Conservation (phyloP, 306 rosid genomes). For the Fragaria ananassa region DNA sequence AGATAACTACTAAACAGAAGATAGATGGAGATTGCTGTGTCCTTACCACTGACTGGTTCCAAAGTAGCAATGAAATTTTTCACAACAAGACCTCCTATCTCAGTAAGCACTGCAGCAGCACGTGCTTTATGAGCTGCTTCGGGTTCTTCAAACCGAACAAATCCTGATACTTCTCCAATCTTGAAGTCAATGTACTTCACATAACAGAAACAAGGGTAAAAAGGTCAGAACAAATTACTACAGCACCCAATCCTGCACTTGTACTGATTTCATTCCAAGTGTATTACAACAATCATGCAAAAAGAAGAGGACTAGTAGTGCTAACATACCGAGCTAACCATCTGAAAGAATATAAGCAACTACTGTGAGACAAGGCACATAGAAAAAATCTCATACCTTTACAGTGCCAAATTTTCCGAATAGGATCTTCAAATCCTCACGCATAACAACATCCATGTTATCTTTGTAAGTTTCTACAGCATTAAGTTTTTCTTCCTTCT, state of each 20-base stretch:
- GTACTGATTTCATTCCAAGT: not conserved
- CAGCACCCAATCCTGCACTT: not conserved
- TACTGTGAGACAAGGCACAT: not conserved
- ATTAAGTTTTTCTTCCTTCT: slow-evolving; percentile 37
- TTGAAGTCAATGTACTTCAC: slow-evolving; percentile 73
- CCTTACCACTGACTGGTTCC: slow-evolving; percentile 77
- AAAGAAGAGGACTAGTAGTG: not conserved
- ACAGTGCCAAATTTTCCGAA: slow-evolving; percentile 72
- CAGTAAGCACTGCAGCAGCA: slow-evolving; percentile 77
- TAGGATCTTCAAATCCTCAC: slow-evolving; percentile 78
- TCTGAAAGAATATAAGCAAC: not conserved
- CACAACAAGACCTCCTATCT: slow-evolving; percentile 64
- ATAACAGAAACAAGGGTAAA: not conserved
- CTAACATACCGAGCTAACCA: not conserved
- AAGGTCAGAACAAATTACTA: slow-evolving; percentile 19
- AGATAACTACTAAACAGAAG: not conserved
- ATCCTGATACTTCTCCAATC: slow-evolving; percentile 84
- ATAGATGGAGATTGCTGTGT: not conserved
- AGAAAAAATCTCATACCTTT: slow-evolving; percentile 45
- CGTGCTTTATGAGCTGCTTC: slow-evolving; percentile 90
- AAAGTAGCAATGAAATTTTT: slow-evolving; percentile 65
- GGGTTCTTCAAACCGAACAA: slow-evolving; percentile 69
- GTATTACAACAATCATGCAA: not conserved
- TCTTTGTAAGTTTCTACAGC: slow-evolving; percentile 47
- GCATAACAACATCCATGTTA: slow-evolving; percentile 68